phyloP scores from a whole-genome alignment of 495 filamentous ascomycete genomes.

The Hyaloscypha finlandica region DNA sequence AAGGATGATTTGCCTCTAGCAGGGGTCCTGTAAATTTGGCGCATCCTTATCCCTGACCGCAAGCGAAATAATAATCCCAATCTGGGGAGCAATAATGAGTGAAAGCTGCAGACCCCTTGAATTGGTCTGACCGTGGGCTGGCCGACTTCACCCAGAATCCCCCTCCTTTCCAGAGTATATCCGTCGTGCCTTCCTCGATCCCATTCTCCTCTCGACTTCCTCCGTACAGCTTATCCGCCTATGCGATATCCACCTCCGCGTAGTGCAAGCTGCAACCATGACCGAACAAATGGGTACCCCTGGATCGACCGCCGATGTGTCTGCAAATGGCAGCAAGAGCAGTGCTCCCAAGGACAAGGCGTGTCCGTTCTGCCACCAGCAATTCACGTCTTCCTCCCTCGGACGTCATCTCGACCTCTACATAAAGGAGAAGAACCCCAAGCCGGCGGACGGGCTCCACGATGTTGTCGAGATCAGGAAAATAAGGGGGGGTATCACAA shows the following conservation, averaged over 20 bases:
- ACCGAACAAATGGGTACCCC: slow-evolving; percentile 45
- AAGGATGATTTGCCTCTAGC: slow-evolving; percentile 4
- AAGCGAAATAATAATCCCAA: slow-evolving; percentile 5
- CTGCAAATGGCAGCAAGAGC: slow-evolving; percentile 36
- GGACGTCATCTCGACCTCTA: slow-evolving; percentile 90
- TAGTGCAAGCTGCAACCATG: slow-evolving; percentile 3
- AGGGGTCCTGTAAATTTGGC: slow-evolving; percentile 6
- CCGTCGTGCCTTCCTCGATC: background rate
- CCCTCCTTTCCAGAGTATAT: background rate
- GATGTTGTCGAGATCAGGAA: slow-evolving; percentile 84
- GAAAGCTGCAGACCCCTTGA: slow-evolving; percentile 16
- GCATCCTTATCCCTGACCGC: background rate
- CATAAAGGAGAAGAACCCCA: slow-evolving; percentile 84
- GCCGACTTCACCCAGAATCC: background rate
- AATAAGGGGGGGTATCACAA: slow-evolving; percentile 78
- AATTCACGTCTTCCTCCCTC: slow-evolving; percentile 90
- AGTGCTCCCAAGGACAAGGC: slow-evolving; percentile 69
- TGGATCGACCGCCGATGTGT: slow-evolving; percentile 48
- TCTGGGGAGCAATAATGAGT: background rate
- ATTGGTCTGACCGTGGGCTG: background rate
- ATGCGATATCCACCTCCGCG: slow-evolving; percentile 20
- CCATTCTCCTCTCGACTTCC: background rate
- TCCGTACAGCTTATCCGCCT: slow-evolving; percentile 4
- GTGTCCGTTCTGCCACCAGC: slow-evolving; percentile 82
- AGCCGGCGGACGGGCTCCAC: slow-evolving; percentile 80